phyloP scores from a whole-genome alignment of 352 stramenopile genomes.

The Achlya hypogyna region DNA sequence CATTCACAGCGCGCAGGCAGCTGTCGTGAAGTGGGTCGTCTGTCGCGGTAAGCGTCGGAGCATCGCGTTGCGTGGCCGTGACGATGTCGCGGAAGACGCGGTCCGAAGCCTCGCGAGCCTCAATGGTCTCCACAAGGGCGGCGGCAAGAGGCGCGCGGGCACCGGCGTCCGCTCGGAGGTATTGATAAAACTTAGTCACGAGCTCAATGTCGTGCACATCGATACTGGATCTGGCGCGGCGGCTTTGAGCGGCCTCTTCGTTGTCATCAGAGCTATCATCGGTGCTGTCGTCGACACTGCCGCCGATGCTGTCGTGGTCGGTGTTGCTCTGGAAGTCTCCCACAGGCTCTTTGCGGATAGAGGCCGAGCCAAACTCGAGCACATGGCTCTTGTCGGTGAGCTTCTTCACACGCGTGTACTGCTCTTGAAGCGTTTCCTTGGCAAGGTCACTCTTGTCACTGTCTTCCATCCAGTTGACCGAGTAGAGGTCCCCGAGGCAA shows the following conservation, averaged over 20 bases:
- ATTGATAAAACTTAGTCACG: conserved; percentile 70
- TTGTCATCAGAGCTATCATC: too few relatives aligned
- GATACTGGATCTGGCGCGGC: conserved; percentile 23
- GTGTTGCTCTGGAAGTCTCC: conserved; percentile 78
- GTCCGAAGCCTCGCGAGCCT: conserved; percentile 42
- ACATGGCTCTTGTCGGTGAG: conserved; percentile 80
- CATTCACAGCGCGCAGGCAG: conserved; percentile 2
- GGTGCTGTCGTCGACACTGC: too few relatives aligned
- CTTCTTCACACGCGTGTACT: conserved; percentile 63
- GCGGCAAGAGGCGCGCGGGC: conserved; percentile 31
- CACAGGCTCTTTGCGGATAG: conserved; percentile 61
- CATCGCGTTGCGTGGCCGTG: not conserved
- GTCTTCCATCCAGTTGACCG: conserved; percentile 89
- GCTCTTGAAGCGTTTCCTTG: conserved; percentile 61
- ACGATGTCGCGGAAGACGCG: conserved; percentile 44
- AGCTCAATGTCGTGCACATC: conserved; percentile 63
- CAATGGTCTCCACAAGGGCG: conserved; percentile 34
- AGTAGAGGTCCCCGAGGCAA: conserved; percentile 85
- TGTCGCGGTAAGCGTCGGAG: not conserved
- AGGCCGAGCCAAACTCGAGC: conserved; percentile 49
- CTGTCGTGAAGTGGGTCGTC: conserved; percentile 4
- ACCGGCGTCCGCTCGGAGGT: conserved; percentile 35
- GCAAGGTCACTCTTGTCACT: conserved; percentile 75
- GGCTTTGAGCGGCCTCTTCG: too few relatives aligned
- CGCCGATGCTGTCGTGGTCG: conserved; percentile 29